phyloP scores from a whole-genome alignment of 2,329 filamentous ascomycete species.

The Diaporthe sp. region DNA sequence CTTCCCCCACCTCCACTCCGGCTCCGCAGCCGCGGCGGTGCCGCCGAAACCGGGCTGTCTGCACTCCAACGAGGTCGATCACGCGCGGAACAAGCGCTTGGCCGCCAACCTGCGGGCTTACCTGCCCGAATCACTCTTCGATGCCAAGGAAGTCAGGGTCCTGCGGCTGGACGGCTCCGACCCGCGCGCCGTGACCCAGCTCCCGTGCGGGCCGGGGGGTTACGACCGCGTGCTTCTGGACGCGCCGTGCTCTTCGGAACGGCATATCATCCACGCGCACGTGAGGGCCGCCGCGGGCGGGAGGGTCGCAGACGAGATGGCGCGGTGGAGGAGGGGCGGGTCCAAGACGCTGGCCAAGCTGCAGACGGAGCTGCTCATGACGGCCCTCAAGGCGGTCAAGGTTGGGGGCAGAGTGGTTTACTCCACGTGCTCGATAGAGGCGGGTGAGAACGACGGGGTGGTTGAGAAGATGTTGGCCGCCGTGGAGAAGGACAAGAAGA shows the following conservation, averaged over 20 bases:
- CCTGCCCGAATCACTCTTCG: slow-evolving; percentile 44
- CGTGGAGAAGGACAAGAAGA: slow-evolving; percentile 53
- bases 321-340: slow-evolving; percentile 52
- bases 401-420: slow-evolving; percentile 55
- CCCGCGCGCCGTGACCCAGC: slow-evolving; percentile 44
- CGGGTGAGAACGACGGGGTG: slow-evolving; percentile 56
- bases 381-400: slow-evolving; percentile 51
- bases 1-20: slow-evolving; percentile 40
- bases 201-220: slow-evolving; percentile 48
- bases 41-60: slow-evolving; percentile 46
- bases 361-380: slow-evolving; percentile 52
- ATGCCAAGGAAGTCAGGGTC: slow-evolving; percentile 44
- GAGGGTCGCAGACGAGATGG: slow-evolving; percentile 52
- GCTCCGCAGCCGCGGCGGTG: slow-evolving; percentile 42
- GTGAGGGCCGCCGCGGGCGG: slow-evolving; percentile 48
- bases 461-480: slow-evolving; percentile 51
- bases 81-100: slow-evolving; percentile 50
- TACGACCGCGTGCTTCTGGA: slow-evolving; percentile 58
- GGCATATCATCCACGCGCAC: slow-evolving; percentile 55
- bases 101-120: slow-evolving; percentile 46
- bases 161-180: slow-evolving; percentile 47
- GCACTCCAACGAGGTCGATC: slow-evolving; percentile 54
- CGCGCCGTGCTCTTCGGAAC: slow-evolving; percentile 56
- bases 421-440: slow-evolving; percentile 56
- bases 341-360: slow-evolving; percentile 53